Percentiles rank a stretch among this genome's conserved stretches.
phyloP scores from a whole-genome alignment of 108 stramenopile genomes.

The Conticribra weissflogii region DNA sequence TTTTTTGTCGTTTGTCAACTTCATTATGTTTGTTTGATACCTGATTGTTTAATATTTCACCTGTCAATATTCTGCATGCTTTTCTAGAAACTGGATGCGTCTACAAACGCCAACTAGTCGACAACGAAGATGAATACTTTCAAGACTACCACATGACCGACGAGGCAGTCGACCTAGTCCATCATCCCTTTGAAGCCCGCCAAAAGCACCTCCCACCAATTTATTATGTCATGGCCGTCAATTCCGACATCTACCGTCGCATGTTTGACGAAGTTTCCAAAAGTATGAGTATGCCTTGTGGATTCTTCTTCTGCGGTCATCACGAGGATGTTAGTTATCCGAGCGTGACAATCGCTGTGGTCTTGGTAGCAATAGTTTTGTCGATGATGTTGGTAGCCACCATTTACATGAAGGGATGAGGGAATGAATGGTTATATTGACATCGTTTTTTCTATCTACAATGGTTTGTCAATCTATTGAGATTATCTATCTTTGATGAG shows the following conservation, averaged over 20 bases:
- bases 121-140: constrained; percentile 39
- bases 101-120: constrained; percentile 38
- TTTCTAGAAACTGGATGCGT: constrained; percentile 27
- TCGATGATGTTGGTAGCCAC: constrained; percentile 26
- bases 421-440: background rate
- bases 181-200: constrained; percentile 5
- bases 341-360: constrained; percentile 65
- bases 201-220: constrained; percentile 47
- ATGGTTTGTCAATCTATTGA: too few relatives aligned
- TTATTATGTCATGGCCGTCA: constrained; percentile 62
- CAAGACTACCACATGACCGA: constrained; percentile 32
- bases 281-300: constrained; percentile 70
- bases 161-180: constrained; percentile 4
- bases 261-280: constrained; percentile 75
- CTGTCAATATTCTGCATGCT: too few relatives aligned
- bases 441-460: too few relatives aligned
- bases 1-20: too few relatives aligned
- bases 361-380: constrained; percentile 55
- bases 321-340: constrained; percentile 85
- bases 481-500: too few relatives aligned
- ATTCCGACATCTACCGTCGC: constrained; percentile 66
- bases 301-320: constrained; percentile 85
- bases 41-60: too few relatives aligned
- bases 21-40: too few relatives aligned
- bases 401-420: constrained; percentile 33